These are phyloP conservation scores for Diplodia corticola DNA, from an alignment of 2,329 filamentous ascomycete genomes.

Conservation along the genomic window DNA sequence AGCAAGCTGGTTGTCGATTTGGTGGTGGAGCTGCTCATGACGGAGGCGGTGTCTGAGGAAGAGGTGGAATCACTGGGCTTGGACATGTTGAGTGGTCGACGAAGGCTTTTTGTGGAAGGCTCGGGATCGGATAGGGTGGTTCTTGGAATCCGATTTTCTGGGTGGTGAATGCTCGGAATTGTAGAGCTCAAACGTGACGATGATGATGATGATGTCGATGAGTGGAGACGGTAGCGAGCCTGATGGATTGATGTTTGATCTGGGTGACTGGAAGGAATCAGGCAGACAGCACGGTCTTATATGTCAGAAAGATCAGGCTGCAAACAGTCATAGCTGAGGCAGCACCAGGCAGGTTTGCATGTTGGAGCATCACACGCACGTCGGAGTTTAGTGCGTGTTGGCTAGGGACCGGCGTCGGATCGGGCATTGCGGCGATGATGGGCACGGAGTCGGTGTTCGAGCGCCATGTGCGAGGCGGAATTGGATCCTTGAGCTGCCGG, in stretches of 20 bases:
- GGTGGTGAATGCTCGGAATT: background rate
- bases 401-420: background rate
- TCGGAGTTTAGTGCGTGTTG: background rate
- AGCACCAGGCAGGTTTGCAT: background rate
- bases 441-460: background rate
- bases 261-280: background rate
- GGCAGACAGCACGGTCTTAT: background rate
- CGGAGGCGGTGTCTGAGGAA: slow-evolving; percentile 25
- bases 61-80: background rate
- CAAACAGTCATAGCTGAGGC: slow-evolving; percentile 13
- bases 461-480: background rate
- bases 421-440: background rate
- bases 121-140: background rate
- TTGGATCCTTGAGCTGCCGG: background rate
- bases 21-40: slow-evolving; percentile 31
- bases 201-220: no score
- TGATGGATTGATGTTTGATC: background rate
- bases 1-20: slow-evolving; percentile 30
- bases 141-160: background rate
- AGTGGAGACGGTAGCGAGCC: background rate
- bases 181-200: background rate
- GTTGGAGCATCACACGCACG: background rate
- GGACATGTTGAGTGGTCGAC: slow-evolving; percentile 1
- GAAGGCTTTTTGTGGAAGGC: background rate
- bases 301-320: background rate